These are phyloP conservation scores for Mixia osmundae DNA, from an alignment of 1,284 basidiomycete species.

Conservation along the genomic window DNA sequence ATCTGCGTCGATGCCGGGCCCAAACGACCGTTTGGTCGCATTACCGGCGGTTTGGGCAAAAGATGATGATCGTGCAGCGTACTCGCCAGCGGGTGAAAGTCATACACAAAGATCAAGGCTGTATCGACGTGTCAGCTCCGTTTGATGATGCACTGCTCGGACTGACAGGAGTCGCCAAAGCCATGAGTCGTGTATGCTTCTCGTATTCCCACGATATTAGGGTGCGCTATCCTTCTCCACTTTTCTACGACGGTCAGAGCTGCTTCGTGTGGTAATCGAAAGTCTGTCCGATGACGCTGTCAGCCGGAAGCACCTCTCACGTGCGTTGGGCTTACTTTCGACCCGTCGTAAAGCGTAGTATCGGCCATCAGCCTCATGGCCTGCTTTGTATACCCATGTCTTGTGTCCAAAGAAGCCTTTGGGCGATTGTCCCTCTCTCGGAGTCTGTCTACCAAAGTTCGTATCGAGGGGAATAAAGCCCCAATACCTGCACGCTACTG, in stretches of 20 bases:
- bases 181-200: conserved; percentile 91
- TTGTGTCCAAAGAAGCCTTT: conserved; percentile 35
- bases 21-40: no score
- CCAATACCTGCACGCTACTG: conserved; percentile 14
- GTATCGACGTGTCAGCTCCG: conserved; percentile 2
- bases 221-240: conserved; percentile 71
- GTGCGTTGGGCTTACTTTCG: no score
- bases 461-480: conserved; percentile 13
- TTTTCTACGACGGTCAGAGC: conserved; percentile 65
- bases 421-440: conserved; percentile 17
- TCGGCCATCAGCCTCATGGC: conserved; percentile 49
- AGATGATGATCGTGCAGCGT: conserved; percentile 52
- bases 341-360: conserved; percentile 57
- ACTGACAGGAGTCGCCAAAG: conserved; percentile 75
- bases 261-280: conserved; percentile 50
- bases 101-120: conserved; percentile 83
- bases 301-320: no score
- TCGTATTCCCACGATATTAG: conserved; percentile 56
- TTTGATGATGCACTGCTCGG: not conserved
- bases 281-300: no score
- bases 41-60: conserved; percentile 24
- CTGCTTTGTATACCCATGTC: conserved; percentile 60
- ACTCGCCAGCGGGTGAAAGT: conserved; percentile 64
- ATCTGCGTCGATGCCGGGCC: conserved; percentile 23
- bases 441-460: conserved; percentile 3